phyloP scores from a whole-genome alignment of 495 filamentous ascomycete species.

The Podospora comata region DNA sequence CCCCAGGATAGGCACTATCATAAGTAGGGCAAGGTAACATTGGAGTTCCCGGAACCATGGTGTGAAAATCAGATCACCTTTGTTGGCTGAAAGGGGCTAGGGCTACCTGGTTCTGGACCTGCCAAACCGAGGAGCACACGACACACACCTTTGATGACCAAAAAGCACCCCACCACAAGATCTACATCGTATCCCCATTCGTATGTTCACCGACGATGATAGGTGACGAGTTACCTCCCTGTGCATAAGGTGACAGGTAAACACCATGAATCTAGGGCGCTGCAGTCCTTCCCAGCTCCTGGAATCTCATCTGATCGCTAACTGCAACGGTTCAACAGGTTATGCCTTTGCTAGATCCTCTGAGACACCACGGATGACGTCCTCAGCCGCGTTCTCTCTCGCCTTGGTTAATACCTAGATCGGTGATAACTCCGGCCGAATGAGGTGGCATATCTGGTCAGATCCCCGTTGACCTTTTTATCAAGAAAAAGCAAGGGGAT shows the following conservation, averaged over 20 bases:
- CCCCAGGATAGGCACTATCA: background rate
- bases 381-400: background rate
- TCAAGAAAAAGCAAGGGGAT: background rate
- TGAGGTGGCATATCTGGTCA: background rate
- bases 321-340: background rate
- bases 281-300: background rate
- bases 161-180: background rate
- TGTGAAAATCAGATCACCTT: background rate
- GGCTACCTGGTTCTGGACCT: background rate
- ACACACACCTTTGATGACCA: background rate
- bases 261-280: background rate
- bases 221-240: background rate
- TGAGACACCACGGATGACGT: background rate
- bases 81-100: background rate
- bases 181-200: background rate
- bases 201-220: background rate
- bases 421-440: background rate
- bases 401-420: background rate
- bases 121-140: background rate
- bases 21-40: background rate
- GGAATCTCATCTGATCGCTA: background rate
- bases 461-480: background rate
- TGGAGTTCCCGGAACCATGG: background rate
- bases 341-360: background rate
- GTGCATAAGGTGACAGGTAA: background rate